Base-by-base conservation (phyloP, 306 rosid species). In the Fagus crenata region DNA sequence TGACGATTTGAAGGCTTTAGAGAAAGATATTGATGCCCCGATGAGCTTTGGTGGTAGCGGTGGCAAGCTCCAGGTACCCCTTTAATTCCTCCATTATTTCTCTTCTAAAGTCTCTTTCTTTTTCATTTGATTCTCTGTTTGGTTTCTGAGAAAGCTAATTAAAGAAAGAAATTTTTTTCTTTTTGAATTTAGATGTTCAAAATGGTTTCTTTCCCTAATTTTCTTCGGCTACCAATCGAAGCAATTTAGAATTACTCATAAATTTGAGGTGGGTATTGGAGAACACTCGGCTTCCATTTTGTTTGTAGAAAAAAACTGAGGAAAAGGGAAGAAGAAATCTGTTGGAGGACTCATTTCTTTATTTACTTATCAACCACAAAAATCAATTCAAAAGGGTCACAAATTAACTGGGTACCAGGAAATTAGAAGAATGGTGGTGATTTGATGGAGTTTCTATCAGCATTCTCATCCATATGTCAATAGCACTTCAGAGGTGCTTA, bases 11-110 rank as follows among this genome's bases (percentile, higher is more conserved):
- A 89, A 85, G 84, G 80, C 41, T 76, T 74, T 94, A 56, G 98
- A 89, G 84, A 76, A 81, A 72, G 85, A 80, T 56, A 64, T 77
- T 7, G 90, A 92, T 78, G 74, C 85, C 35, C 87, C 79, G 49
- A 86, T 94, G 96, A 90, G 71, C 60, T 94, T 90, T 79, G 98
- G 97, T 4, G 96, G 98, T 65, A 46, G 15, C 55, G 93, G 97
- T 73, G 98, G 97, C 69, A 94, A 94, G 73, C 80, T 92, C 3
- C 84, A 87, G 96, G 97, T 90, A 73, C 17, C 7, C 1, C 42
- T 4, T 64, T 58, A 4, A 75, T n/a, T 8, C 2, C 42, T 1
- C 56, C 56, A 9, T 49, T 7, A 0, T 67, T 9, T 51, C 40
- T 43, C 71, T 54, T 31, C 7, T 15, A 13, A 69, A 35, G 28